Evolutionary conservation across 2,329 filamentous ascomycete genomes (phyloP).

Genomic region (Fusarium sublunatum): DNA sequence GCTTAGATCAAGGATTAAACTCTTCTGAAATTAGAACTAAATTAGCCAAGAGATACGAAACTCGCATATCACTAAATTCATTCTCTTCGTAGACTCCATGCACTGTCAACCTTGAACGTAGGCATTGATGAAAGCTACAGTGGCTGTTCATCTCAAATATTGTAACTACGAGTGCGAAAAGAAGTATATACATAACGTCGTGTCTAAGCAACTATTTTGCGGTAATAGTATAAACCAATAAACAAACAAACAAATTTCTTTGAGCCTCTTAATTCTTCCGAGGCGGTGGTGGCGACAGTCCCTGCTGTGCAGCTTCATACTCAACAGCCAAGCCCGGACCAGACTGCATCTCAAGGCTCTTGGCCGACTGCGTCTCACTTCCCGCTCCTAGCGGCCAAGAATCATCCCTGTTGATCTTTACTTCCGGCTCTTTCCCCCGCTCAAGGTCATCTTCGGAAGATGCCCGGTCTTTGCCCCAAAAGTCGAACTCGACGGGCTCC

Average conservation of each 20-base stretch:
- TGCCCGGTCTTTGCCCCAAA: slow-evolving; percentile 23
- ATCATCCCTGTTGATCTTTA: slow-evolving; percentile 23
- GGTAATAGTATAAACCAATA: slow-evolving; percentile 21
- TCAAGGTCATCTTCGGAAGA: slow-evolving; percentile 17
- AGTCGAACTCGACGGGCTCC: slow-evolving; percentile 26
- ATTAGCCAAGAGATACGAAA: too few species aligned
- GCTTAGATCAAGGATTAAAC: too few species aligned
- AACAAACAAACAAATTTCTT: slow-evolving; percentile 3
- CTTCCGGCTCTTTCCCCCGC: neutral
- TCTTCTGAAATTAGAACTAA: too few species aligned
- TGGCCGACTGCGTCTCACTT: slow-evolving; percentile 18
- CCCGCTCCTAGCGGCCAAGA: slow-evolving; percentile 32
- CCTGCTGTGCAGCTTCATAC: slow-evolving; percentile 34
- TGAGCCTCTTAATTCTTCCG: slow-evolving; percentile 24
- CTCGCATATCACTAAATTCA: too few species aligned
- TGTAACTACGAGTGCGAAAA: neutral
- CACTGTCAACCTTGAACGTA: too few species aligned
- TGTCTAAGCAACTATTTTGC: slow-evolving; percentile 20
- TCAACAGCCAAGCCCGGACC: slow-evolving; percentile 41
- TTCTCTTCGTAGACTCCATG: too few species aligned
- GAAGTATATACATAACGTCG: slow-evolving; percentile 25
- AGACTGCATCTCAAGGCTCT: slow-evolving; percentile 38
- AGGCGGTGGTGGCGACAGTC: slow-evolving; percentile 42
- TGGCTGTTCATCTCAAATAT: too few species aligned
- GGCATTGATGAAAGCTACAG: too few species aligned